phyloP scores from a whole-genome alignment of 768 basidiomycete species.

The Tricholoma bakamatsutake region DNA sequence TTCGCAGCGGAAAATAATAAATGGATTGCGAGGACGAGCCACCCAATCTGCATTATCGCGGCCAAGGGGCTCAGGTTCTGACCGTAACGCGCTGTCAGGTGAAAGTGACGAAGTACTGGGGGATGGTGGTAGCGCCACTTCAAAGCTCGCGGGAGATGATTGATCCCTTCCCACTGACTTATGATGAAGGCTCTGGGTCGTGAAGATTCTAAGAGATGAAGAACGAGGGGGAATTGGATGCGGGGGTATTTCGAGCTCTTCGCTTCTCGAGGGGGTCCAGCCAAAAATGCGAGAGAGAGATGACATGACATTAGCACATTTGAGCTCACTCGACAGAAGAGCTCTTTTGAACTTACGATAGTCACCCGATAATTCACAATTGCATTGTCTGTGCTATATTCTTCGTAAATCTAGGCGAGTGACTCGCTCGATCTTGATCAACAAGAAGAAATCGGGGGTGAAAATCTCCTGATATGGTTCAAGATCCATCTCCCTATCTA shows the following conservation, averaged over 20 bases:
- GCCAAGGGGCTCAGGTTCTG: constrained; percentile 25
- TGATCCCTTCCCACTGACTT: not conserved
- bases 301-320: constrained; percentile 12
- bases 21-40: constrained; percentile 63
- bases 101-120: constrained; percentile 21
- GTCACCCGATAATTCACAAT: constrained; percentile 8
- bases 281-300: constrained; percentile 22
- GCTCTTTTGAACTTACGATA: constrained; percentile 9
- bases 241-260: constrained; percentile 19
- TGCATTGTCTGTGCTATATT: constrained; percentile 9
- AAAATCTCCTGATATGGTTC: constrained; percentile 11
- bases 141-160: not conserved
- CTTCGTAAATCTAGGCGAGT: constrained; percentile 8
- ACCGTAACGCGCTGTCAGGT: constrained; percentile 14
- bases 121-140: constrained; percentile 11
- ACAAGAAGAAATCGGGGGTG: constrained; percentile 12
- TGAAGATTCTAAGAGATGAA: constrained; percentile 3
- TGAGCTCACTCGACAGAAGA: not conserved
- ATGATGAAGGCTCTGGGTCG: not conserved
- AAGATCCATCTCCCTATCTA: constrained; percentile 1
- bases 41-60: constrained; percentile 51
- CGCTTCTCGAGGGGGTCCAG: constrained; percentile 26
- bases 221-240: constrained; percentile 11
- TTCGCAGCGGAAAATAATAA: constrained; percentile 70
- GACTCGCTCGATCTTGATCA: constrained; percentile 18